Percentiles rank a stretch among this genome's conserved stretches.
Conservation (phyloP, 805 yeast genomes). For the Zygosaccharomyces siamensis region DNA sequence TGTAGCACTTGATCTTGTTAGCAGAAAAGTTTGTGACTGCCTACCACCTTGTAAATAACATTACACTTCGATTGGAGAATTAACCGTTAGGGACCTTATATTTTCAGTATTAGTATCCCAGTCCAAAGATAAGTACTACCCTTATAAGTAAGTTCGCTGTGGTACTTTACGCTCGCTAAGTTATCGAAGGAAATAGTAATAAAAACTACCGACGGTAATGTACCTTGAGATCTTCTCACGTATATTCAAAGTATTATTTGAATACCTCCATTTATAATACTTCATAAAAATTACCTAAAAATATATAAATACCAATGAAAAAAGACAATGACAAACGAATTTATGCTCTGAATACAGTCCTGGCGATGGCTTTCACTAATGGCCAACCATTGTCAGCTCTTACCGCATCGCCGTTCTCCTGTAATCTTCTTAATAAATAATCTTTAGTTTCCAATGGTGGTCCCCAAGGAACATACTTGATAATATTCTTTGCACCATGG, state of each 20-base stretch:
- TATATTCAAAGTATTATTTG: background rate
- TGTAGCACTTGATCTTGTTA: no score
- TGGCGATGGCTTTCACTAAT: constrained; percentile 51
- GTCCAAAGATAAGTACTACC: no score
- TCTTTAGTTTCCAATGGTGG: constrained; percentile 93
- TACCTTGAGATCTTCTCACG: background rate
- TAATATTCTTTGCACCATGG: constrained; percentile 64
- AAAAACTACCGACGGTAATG: no score
- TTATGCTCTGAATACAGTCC: constrained; percentile 27
- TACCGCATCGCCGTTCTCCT: constrained; percentile 94
- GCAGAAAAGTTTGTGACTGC: no score
- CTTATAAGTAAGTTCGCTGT: no score
- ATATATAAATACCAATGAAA: background rate
- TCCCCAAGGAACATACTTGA: constrained; percentile 97
- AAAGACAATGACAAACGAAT: background rate
- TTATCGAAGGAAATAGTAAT: no score
- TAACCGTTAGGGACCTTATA: no score
- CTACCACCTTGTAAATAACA: no score
- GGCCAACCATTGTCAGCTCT: constrained; percentile 79
- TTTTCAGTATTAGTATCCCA: no score
- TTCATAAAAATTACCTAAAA: background rate
- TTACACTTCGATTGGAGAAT: no score
- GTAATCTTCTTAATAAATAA: constrained; percentile 80
- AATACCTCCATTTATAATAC: background rate
- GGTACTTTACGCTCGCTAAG: no score